phyloP scores from a whole-genome alignment of 2,329 filamentous ascomycete genomes.

The Metarhizium guizhouense region DNA sequence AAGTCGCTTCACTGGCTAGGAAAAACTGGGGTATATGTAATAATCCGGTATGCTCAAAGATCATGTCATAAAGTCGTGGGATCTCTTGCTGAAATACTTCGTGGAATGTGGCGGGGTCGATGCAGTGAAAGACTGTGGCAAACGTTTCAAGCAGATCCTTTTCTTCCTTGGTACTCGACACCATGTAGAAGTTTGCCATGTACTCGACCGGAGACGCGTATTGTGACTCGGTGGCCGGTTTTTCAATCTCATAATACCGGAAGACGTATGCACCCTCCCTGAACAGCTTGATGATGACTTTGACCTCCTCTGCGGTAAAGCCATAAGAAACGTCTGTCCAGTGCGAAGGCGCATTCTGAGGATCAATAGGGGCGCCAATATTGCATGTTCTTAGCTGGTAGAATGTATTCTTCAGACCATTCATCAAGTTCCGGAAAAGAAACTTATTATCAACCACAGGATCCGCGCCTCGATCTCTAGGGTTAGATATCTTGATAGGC shows the following conservation, averaged over 20 bases:
- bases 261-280: conserved; percentile 94
- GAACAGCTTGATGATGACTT: conserved; percentile 94
- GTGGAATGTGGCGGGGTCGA: conserved; percentile 96
- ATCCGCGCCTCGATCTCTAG: conserved; percentile 78
- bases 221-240: conserved; percentile 60
- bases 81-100: conserved; percentile 98
- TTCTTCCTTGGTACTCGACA: conserved; percentile 89
- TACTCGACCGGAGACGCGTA: conserved; percentile 81
- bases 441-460: conserved; percentile 97
- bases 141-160: conserved; percentile 97
- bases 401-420: conserved; percentile 92
- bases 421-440: conserved; percentile 91
- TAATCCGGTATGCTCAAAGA: conserved; percentile 90
- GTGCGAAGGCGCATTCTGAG: conserved; percentile 70
- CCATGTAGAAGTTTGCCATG: conserved; percentile 90
- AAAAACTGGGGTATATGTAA: conserved; percentile 97
- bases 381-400: conserved; percentile 92
- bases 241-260: conserved; percentile 90
- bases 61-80: conserved; percentile 91
- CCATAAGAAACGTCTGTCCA: conserved; percentile 96
- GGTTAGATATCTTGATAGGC: conserved; percentile 91
- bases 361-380: conserved; percentile 61
- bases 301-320: conserved; percentile 93
- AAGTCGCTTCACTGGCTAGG: conserved; percentile 96
- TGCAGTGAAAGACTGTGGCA: conserved; percentile 95